Conservation (phyloP, 2,329 filamentous ascomycete genomes). For the Dactylellina leptospora region DNA sequence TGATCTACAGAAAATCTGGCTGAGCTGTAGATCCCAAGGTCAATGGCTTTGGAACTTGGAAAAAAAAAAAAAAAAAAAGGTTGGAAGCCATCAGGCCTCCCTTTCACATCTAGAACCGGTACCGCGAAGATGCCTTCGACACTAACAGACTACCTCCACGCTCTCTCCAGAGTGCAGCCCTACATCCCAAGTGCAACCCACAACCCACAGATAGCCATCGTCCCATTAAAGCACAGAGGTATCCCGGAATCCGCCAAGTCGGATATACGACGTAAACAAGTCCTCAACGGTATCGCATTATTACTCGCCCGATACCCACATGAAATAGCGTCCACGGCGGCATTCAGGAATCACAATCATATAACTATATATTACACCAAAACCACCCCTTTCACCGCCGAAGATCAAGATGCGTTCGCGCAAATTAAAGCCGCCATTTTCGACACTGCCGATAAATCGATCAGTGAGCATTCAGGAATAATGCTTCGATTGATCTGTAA, state of each 20-base stretch:
- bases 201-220: neutral
- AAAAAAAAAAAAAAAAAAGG: no score
- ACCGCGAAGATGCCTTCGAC: slow-evolving; percentile 24
- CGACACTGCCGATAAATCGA: neutral
- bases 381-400: neutral
- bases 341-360: neutral
- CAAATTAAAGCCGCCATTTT: slow-evolving; percentile 6
- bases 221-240: neutral
- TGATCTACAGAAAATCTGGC: no score
- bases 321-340: slow-evolving; percentile 9
- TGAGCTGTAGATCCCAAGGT: no score
- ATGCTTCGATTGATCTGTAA: neutral
- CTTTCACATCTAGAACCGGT: no score
- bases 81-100: no score
- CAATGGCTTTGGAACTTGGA: no score
- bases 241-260: neutral
- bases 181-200: slow-evolving; percentile 1
- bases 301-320: neutral
- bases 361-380: slow-evolving; percentile 17
- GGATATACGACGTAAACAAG: neutral
- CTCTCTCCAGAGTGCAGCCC: slow-evolving; percentile 12
- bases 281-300: slow-evolving; percentile 15
- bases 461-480: neutral
- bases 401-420: neutral
- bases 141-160: slow-evolving; percentile 10